Conservation (phyloP, 129 eudicot genomes). For the Apium graveolens region DNA sequence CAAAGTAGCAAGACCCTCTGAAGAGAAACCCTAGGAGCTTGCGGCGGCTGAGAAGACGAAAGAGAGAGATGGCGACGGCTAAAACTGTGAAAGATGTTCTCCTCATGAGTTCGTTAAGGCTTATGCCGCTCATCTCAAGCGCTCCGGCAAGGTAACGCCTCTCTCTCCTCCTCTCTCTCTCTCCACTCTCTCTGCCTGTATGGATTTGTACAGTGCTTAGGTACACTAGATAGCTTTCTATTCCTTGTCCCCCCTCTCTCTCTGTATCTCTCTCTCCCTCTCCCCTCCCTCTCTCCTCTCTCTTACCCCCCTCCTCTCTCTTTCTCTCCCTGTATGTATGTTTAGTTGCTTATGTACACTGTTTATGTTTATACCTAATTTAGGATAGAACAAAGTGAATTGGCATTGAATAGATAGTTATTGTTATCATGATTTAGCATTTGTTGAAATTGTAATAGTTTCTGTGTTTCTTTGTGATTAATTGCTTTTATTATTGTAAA, state of each 20-base stretch:
- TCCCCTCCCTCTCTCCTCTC: neutral
- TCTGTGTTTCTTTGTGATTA: neutral
- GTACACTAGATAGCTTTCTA: neutral
- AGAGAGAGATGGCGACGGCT: constrained; percentile 56
- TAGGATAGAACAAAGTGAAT: neutral
- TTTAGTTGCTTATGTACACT: no score
- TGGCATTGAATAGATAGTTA: neutral
- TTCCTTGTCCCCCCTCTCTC: neutral
- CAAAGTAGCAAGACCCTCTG: neutral
- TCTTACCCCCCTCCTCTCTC: neutral
- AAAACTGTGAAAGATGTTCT: constrained; percentile 86
- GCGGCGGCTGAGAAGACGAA: constrained; percentile 21
- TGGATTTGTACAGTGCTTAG: neutral
- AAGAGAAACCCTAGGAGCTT: constrained; percentile 16
- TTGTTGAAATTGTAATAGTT: neutral
- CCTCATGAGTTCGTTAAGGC: constrained; percentile 86
- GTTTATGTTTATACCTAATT: neutral
- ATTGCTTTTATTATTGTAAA: neutral
- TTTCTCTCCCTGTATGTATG: neutral
- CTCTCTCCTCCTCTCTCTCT: neutral
- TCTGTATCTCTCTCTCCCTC: neutral
- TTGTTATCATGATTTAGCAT: neutral
- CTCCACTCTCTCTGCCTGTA: neutral
- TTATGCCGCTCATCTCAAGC: constrained; percentile 84
- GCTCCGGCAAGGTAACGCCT: constrained; percentile 61